Evolutionary conservation across 2,329 filamentous ascomycete genomes (phyloP), one percentile per base, ranked within the genome.

Genomic region (Orbilia blumenaviensis): DNA sequence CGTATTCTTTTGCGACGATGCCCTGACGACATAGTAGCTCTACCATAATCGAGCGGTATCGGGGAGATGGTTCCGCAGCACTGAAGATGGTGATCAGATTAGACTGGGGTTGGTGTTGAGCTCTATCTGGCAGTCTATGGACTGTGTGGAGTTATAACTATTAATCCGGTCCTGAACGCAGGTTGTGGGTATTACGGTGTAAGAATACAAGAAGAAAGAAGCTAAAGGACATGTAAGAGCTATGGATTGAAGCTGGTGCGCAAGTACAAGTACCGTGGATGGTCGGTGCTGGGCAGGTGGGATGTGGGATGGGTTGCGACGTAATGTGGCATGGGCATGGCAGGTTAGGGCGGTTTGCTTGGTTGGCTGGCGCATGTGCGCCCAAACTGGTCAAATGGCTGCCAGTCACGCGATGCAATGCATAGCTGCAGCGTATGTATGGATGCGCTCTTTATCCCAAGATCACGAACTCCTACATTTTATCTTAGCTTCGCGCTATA

Each of bases 11-110:
- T 64, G 67, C 36, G 67, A 60, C 27, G 60, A 58, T 66, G 58
- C 14, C 36, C 48, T 60, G 36, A 44, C 58, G 67, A 64, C 67
- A 72, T 72, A 72, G 67, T 72, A 72, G 67, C 67, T 60, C 63
- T 60, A 64, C 67, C 67, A 72, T 72, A 60, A 21, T 72, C 60
- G 36, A 56, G 46, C 41, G 41, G 41, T 25, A 18, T 41, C 29
- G 3, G 41, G 14, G 42, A 18, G 42, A 21, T 36, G 23, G 18
- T 21, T 50, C 41, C 29, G n/a, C 27, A 34, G 41, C 27, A 42
- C 16, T 46, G 41, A 16, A 32, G 18, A 8, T 34, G 25, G 23
- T n/a, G 32, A 38, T 38, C 23, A n/a, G 29, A 32, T 25, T 56
- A 56, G 9, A 32, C 14, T 38, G 52, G 58, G 29, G 25, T 23